Conservation (phyloP, 805 yeast genomes). For the Cyberlindnera mississippiensis region DNA sequence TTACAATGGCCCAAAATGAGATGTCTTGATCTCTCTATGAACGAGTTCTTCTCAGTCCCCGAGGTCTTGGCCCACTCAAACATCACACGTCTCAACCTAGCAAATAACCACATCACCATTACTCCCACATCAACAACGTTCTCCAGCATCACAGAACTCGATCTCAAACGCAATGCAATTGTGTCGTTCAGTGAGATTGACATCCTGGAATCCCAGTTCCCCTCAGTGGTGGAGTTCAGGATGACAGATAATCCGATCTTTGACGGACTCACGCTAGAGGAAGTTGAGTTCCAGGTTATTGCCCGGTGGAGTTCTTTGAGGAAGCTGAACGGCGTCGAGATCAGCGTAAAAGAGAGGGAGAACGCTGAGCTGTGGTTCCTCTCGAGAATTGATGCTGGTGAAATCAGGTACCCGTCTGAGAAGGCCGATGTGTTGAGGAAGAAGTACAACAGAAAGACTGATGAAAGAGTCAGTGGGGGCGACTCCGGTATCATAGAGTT, state of each 20-base stretch:
- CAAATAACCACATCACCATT: conserved; percentile 19
- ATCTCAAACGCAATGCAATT: conserved; percentile 50
- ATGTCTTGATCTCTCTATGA: conserved; percentile 12
- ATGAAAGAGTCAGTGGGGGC: no score
- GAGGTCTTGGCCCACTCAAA: not conserved
- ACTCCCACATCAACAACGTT: conserved; percentile 25
- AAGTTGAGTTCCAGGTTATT: conserved; percentile 35
- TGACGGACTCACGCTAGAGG: conserved; percentile 19
- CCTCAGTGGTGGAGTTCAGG: conserved; percentile 42
- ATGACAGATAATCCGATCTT: conserved; percentile 52
- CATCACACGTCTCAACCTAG: conserved; percentile 14
- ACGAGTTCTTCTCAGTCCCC: conserved; percentile 16
- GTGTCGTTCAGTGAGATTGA: conserved; percentile 47
- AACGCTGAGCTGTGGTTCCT: conserved; percentile 71
- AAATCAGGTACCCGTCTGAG: conserved; percentile 25
- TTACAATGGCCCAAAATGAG: conserved; percentile 1
- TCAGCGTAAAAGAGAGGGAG: conserved; percentile 43
- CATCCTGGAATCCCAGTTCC: conserved; percentile 33
- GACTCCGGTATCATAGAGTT: conserved; percentile 3
- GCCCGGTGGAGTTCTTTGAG: conserved; percentile 40
- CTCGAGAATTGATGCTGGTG: conserved; percentile 37
- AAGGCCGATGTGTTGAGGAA: conserved; percentile 1
- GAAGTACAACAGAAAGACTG: conserved; percentile 29
- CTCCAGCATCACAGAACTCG: conserved; percentile 33
- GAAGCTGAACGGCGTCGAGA: conserved; percentile 54